phyloP scores from a whole-genome alignment of 805 yeast species.

The Wickerhamia fluorescens region DNA sequence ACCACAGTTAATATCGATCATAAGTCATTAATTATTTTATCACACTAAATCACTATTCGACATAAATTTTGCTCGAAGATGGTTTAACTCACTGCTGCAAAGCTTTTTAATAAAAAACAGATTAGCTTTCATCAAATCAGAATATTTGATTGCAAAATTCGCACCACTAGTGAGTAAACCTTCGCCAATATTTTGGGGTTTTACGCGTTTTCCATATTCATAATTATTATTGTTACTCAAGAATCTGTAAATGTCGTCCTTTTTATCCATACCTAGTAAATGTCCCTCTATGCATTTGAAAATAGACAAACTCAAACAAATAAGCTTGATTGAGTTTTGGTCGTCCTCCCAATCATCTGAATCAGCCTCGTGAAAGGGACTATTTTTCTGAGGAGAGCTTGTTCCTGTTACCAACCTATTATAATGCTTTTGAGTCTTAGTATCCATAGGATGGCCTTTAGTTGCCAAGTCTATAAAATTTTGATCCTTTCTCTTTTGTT shows the following conservation, averaged over 20 bases:
- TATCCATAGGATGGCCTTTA: neutral
- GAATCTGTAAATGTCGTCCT: constrained; percentile 23
- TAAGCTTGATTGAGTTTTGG: constrained; percentile 20
- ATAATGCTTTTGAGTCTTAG: too few species aligned
- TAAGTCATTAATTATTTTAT: too few species aligned
- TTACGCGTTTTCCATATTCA: too few species aligned
- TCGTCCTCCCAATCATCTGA: too few species aligned
- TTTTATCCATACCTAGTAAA: constrained; percentile 16
- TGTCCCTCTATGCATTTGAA: constrained; percentile 29
- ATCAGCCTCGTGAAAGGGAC: too few species aligned
- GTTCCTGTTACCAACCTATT: neutral
- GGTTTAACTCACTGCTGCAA: too few species aligned
- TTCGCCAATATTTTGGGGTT: too few species aligned
- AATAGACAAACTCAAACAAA: constrained; percentile 26
- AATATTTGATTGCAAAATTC: constrained; percentile 5
- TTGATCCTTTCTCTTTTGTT: too few species aligned
- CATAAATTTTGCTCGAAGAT: too few species aligned
- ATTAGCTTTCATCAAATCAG: constrained; percentile 6
- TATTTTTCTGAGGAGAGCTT: neutral
- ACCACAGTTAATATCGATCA: too few species aligned
- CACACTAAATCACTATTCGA: too few species aligned
- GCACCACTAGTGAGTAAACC: too few species aligned
- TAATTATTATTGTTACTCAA: constrained; percentile 6
- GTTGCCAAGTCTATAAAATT: constrained; percentile 1
- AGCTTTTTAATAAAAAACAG: neutral